phyloP scores from a whole-genome alignment of 441 rosid species.

The Biscutella laevigata region DNA sequence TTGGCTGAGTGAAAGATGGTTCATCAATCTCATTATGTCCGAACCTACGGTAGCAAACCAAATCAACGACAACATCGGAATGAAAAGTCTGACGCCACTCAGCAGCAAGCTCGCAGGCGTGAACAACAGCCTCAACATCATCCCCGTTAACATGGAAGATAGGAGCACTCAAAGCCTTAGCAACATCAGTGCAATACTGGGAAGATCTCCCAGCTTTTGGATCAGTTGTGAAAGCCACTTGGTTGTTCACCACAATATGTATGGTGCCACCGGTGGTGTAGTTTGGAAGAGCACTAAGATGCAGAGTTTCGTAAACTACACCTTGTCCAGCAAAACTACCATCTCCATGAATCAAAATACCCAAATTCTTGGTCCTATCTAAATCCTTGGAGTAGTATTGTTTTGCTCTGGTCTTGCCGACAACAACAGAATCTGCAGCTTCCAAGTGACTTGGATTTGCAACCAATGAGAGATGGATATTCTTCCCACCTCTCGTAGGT shows the following conservation, averaged over 20 bases:
- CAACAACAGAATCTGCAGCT: constrained; percentile 93
- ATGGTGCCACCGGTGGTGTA: constrained; percentile 93
- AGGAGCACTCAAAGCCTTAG: constrained; percentile 90
- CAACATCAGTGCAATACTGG: constrained; percentile 94
- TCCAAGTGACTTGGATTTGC: constrained; percentile 98
- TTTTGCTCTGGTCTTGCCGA: constrained; percentile 95
- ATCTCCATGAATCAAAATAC: constrained; percentile 86
- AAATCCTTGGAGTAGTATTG: constrained; percentile 78
- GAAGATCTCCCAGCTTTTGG: constrained; percentile 92
- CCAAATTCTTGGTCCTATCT: constrained; percentile 82
- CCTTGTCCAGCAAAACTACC: constrained; percentile 99
- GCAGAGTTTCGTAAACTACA: constrained; percentile 90
- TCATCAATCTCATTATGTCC: constrained; percentile 96
- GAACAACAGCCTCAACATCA: constrained; percentile 93
- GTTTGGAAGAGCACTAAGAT: constrained; percentile 94
- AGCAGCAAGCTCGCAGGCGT: constrained; percentile 91
- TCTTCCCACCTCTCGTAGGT: constrained; percentile 91
- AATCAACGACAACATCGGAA: constrained; percentile 88
- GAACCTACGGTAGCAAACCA: constrained; percentile 83
- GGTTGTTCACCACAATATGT: constrained; percentile 95
- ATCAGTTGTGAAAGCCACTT: constrained; percentile 96
- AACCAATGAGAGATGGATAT: constrained; percentile 88
- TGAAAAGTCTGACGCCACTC: constrained; percentile 98
- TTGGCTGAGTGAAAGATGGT: constrained; percentile 93
- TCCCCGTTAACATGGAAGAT: constrained; percentile 92